Evolutionary conservation across 345 rosid genomes (phyloP).

Genomic region (Noccaea bulbosa): DNA sequence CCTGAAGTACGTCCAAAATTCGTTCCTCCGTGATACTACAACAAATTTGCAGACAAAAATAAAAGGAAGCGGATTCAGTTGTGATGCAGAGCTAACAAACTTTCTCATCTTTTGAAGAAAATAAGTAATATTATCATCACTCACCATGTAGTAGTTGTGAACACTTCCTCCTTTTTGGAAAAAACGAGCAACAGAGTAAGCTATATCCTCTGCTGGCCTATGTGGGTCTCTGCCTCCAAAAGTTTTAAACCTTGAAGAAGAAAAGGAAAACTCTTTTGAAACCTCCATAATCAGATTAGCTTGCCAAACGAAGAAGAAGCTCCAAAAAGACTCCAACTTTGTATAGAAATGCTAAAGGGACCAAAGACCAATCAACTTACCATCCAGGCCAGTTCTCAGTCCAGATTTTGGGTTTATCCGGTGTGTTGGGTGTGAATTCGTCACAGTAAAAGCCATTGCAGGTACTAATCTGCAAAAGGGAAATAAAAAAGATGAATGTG

Average conservation of each 20-base stretch:
- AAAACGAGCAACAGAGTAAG: slow-evolving; percentile 87
- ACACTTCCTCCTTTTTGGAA: slow-evolving; percentile 90
- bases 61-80: not conserved
- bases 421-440: slow-evolving; percentile 70
- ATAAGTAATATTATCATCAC: slow-evolving; percentile 43
- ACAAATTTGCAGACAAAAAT: slow-evolving; percentile 2
- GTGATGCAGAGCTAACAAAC: not conserved
- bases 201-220: slow-evolving; percentile 88
- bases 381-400: slow-evolving; percentile 99
- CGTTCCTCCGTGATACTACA: slow-evolving; percentile 96
- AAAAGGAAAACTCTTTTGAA: not conserved
- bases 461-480: slow-evolving; percentile 64
- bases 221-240: slow-evolving; percentile 92
- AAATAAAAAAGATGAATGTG: slow-evolving; percentile 12
- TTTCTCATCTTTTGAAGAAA: slow-evolving; percentile 8
- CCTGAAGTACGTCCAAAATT: slow-evolving; percentile 96
- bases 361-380: slow-evolving; percentile 51
- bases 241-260: slow-evolving; percentile 72
- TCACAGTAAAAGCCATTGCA: slow-evolving; percentile 92
- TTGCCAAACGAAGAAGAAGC: slow-evolving; percentile 25
- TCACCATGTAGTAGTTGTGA: slow-evolving; percentile 94
- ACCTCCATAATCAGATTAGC: not conserved
- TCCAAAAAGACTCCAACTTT: slow-evolving; percentile 49
- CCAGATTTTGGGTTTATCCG: slow-evolving; percentile 94
- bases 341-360: slow-evolving; percentile 53